Percentiles rank a stretch among this genome's conserved stretches.
Evolutionary conservation across 2,329 filamentous ascomycete species (phyloP).

Genomic region (Coniella lustricola): DNA sequence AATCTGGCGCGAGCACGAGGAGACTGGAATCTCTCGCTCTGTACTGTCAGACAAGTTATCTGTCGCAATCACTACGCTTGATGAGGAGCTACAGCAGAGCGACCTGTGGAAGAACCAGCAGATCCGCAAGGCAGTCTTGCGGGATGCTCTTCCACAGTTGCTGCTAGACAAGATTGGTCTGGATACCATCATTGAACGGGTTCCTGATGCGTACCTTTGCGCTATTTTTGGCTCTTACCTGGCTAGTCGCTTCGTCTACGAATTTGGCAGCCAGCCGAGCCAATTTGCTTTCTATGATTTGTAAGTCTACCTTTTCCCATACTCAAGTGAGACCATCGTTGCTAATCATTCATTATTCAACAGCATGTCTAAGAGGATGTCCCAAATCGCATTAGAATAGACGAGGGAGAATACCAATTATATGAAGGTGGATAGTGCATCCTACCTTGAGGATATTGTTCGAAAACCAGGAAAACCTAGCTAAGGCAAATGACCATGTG

Average conservation of each 20-base stretch:
- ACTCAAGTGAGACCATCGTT: neutral
- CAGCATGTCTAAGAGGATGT: constrained; percentile 61
- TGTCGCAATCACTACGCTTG: constrained; percentile 87
- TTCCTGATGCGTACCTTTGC: constrained; percentile 85
- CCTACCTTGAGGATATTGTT: too few species aligned
- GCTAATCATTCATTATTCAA: constrained; percentile 25
- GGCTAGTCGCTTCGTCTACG: constrained; percentile 91
- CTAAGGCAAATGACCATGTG: too few species aligned
- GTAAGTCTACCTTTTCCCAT: constrained; percentile 48
- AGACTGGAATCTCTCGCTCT: constrained; percentile 71
- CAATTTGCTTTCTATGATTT: constrained; percentile 99
- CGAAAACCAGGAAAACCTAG: too few species aligned
- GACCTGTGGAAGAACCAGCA: constrained; percentile 81
- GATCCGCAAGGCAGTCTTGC: constrained; percentile 70
- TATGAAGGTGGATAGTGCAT: too few species aligned
- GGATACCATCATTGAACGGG: constrained; percentile 76
- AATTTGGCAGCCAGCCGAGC: constrained; percentile 85
- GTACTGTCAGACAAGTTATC: constrained; percentile 89
- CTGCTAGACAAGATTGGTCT: constrained; percentile 86
- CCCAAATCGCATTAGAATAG: constrained; percentile 30
- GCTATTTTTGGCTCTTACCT: constrained; percentile 96
- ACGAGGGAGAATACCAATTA: neutral
- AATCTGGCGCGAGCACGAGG: constrained; percentile 90
- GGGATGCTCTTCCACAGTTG: constrained; percentile 78
- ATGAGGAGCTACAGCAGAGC: constrained; percentile 91